Evolutionary conservation across 2,329 filamentous ascomycete genomes (phyloP), one percentile per base, ranked within the genome.

Genomic region (Penicillium janthinellum): DNA sequence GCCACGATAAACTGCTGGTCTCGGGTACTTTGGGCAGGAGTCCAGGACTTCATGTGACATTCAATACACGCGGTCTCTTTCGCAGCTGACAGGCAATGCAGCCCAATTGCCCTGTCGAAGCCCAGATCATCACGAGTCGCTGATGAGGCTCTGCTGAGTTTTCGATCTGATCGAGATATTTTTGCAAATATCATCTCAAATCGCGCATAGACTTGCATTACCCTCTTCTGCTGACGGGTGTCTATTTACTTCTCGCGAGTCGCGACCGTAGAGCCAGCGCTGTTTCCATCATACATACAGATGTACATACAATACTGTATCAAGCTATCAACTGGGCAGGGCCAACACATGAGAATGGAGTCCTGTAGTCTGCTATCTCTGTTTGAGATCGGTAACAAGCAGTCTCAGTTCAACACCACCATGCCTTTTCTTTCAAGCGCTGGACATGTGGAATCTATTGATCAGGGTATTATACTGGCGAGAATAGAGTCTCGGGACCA

Each of bases 101-200:
- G 47, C 47, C 47, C 31, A 35, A 49, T 20, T n/a, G 44, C 12
- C 44, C 22, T 28, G 22, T 31, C 14, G 3, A n/a, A 11, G 20
- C 15, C 28, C 10, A 20, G 31, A 14, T 35, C n/a, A 49, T 35
- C 47, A 35, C 47, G 11, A 49, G 47, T 49, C 47, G 4, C 47
- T 35, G 22, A 49, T 48, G 45, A 56, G 54, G 54, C 54, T 56
- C 54, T 14, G 47, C 47, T 35, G 28, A 14, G 17, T 1, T 49
- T 11, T 49, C 31, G 10, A 49, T 14, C 47, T 20, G 6, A 7
- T 49, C n/a, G 12, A 12, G 4, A 49, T 20, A 20, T 6, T 35
- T 6, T 14, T 14, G 11, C 17, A 20, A 8, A 10, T 5, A 17
- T 10, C 8, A 12, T 35, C 15, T 12, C 10, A 49, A 17, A 14